These are phyloP conservation scores for Diaporthe sp. DNA, from an alignment of 2,329 filamentous ascomycete genomes.

Conservation along the genomic window DNA sequence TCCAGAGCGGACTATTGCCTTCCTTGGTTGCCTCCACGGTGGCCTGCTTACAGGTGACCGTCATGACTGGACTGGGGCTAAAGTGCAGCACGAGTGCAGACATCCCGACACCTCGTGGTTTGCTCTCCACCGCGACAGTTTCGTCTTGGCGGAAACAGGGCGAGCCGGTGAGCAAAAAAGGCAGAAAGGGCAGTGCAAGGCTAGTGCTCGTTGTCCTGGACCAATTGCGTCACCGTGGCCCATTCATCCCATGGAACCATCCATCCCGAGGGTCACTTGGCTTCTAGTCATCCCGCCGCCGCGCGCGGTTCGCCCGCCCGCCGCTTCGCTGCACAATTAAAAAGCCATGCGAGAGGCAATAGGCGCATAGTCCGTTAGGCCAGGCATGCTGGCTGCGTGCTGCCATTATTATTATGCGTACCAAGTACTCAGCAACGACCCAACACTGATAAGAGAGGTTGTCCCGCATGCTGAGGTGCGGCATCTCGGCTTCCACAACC, in stretches of 20 bases:
- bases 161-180: constrained; percentile 22
- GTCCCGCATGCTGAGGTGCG: constrained; percentile 18
- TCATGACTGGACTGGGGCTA: background rate
- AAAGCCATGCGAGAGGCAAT: constrained; percentile 8
- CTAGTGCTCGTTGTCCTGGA: background rate
- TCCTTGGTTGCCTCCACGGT: constrained; percentile 29
- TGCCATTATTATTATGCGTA: background rate
- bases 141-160: constrained; percentile 29
- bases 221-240: constrained; percentile 25
- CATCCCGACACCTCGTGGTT: constrained; percentile 18
- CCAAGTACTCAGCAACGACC: background rate
- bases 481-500: constrained; percentile 29
- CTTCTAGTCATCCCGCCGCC: background rate
- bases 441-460: background rate
- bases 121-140: constrained; percentile 11
- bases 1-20: constrained; percentile 15
- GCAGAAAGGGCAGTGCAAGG: constrained; percentile 10
- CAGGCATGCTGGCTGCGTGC: background rate
- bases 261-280: constrained; percentile 17
- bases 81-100: background rate
- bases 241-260: constrained; percentile 5
- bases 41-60: constrained; percentile 37
- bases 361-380: background rate
- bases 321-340: background rate
- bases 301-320: constrained; percentile 7